Evolutionary conservation across 2,329 filamentous ascomycete genomes (phyloP), one percentile per base, ranked within the genome.

Genomic region (Xylariaceae sp.): DNA sequence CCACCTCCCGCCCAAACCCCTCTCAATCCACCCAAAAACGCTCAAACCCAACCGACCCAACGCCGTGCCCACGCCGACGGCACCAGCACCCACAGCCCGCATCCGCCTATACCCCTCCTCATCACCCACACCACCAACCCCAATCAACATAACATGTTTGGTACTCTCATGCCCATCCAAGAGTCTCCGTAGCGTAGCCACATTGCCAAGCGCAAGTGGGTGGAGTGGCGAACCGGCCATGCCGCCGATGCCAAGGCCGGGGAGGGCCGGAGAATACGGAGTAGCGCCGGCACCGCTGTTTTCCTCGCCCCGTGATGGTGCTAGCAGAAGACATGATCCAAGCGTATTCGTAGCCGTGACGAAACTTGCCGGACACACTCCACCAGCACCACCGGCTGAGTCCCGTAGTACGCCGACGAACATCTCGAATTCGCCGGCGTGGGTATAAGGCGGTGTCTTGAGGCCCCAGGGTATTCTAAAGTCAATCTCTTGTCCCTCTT

Each of bases 371-470:
- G 74, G 74, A 50, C 67, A 72, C 53, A 2, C 56, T 59, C 3
- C 50, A 4, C 27, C 27, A 14, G 12, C 12, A 55, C 4, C 14
- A 5, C 21, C 14, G 4, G 36, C 42, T 25, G 14, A 37, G 4
- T 45, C 48, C 23, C 42, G 19, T 5, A 90, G 64, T 0, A 80
- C 77, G 0, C 63, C 51, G 2, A 81, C 62, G 12, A 91, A 64
- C 16, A 68, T 70, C 0, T 68, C 60, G 59, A 85, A 91, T 58
- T 91, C 81, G 0, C 73, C 78, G 0, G 75, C 66, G 58, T 89
- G 79, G 0, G 86, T 91, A 56, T 88, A 91, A 0, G 87, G 87
- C 5, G 87, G 86, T 1, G 80, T 83, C 60, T 92, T 92, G 52
- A 91, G 71, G 0, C 86, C 87, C 35, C 80, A 67, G 0, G 70